phyloP scores from a whole-genome alignment of 495 filamentous ascomycete genomes.

The Penicillium argentinense region DNA sequence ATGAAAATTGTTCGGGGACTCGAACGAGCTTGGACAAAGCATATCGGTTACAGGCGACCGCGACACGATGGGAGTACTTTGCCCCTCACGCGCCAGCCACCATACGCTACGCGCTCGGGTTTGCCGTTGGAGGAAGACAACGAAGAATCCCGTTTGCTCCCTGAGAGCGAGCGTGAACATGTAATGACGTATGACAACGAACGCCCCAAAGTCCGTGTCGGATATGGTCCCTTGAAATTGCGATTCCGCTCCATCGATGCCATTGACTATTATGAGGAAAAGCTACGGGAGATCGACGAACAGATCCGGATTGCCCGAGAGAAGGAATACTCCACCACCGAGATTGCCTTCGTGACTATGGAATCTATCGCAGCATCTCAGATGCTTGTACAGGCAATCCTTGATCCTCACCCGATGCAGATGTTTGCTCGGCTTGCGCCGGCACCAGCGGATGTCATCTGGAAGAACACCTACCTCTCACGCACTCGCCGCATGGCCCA shows the following conservation, averaged over 20 bases:
- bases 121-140: conserved; percentile 40
- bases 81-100: conserved; percentile 51
- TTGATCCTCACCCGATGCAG: conserved; percentile 83
- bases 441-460: conserved; percentile 84
- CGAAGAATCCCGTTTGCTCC: conserved; percentile 54
- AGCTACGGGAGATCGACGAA: conserved; percentile 77
- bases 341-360: conserved; percentile 95
- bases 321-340: conserved; percentile 74
- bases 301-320: conserved; percentile 66
- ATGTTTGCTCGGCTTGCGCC: conserved; percentile 85
- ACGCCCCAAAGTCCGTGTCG: conserved; percentile 71
- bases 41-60: conserved; percentile 54
- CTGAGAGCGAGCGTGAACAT: conserved; percentile 35
- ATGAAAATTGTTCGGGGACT: conserved; percentile 64
- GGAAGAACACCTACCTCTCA: conserved; percentile 90
- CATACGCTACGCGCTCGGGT: conserved; percentile 24
- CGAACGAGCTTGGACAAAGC: conserved; percentile 82
- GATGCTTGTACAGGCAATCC: conserved; percentile 89
- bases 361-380: conserved; percentile 89
- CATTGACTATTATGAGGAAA: conserved; percentile 90
- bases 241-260: conserved; percentile 77
- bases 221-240: conserved; percentile 77
- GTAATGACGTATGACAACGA: conserved; percentile 38
- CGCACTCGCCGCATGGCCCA: conserved; percentile 68
- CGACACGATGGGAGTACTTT: conserved; percentile 50